Percentiles rank a stretch among this genome's conserved stretches.
Evolutionary conservation across 768 basidiomycete species (phyloP).

Genomic region (Rhodotorula diobovata): DNA sequence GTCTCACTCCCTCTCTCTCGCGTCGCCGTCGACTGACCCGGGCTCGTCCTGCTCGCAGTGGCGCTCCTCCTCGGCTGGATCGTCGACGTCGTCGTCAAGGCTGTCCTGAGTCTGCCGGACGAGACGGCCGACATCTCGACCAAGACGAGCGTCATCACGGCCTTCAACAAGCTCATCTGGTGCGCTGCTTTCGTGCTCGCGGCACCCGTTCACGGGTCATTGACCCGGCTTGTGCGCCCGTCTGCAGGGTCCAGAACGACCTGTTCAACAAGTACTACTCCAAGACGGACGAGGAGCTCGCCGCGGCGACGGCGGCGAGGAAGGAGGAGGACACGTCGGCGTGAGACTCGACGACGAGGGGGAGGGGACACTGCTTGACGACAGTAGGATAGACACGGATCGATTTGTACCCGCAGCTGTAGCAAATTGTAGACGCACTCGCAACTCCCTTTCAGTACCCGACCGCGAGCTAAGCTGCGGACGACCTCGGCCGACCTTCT

Average conservation of each 20-base stretch:
- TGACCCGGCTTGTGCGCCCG: background rate
- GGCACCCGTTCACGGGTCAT: no score
- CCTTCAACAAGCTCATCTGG: conserved; percentile 27
- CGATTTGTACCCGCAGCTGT: no score
- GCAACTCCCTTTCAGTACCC: no score
- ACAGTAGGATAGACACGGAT: no score
- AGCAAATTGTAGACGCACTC: no score
- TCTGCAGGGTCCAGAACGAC: conserved; percentile 12
- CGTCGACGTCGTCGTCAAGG: conserved; percentile 13
- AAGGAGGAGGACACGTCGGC: background rate
- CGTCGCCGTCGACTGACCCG: background rate
- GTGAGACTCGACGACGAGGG: background rate
- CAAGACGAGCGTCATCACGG: conserved; percentile 1
- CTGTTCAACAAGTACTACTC: conserved; percentile 1
- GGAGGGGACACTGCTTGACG: background rate
- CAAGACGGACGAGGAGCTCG: conserved; percentile 1
- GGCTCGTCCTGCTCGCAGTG: background rate
- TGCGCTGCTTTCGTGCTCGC: no score
- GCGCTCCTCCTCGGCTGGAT: conserved; percentile 18
- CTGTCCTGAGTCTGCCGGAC: conserved; percentile 1
- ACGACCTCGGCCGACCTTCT: no score
- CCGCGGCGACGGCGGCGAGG: background rate
- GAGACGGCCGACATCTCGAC: background rate
- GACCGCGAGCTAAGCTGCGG: no score
- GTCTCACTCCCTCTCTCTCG: background rate